Conservation (phyloP, 371 early-diverging fungal species). For the Mucor irregularis region DNA sequence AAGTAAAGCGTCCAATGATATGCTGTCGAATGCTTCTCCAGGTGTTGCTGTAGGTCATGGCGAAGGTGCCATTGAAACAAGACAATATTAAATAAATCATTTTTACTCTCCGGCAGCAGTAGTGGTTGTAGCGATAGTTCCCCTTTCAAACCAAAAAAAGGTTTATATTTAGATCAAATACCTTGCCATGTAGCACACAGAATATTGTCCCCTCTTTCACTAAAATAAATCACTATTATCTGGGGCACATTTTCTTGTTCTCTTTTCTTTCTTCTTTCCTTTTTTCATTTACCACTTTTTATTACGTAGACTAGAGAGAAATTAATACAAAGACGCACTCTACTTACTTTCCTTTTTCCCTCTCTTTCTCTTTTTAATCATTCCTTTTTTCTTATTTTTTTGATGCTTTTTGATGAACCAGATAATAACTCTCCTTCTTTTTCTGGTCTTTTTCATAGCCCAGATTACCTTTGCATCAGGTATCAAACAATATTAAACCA, state of each 20-base stretch:
- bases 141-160: too few species aligned
- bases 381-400: too few species aligned
- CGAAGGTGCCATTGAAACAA: conserved; percentile 1
- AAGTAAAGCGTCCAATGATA: conserved; percentile 28
- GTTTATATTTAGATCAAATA: too few species aligned
- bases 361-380: neutral
- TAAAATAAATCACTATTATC: too few species aligned
- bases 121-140: too few species aligned
- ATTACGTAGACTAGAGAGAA: too few species aligned
- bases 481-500: neutral
- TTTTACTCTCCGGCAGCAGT: neutral
- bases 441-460: conserved; percentile 28
- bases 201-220: too few species aligned
- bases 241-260: too few species aligned
- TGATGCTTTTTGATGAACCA: conserved; percentile 43
- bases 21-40: neutral
- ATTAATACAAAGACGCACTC: neutral
- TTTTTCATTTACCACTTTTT: too few species aligned
- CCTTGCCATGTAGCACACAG: too few species aligned
- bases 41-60: conserved; percentile 8
- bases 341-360: neutral
- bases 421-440: conserved; percentile 37
- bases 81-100: conserved; percentile 8
- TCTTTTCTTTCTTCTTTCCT: too few species aligned
- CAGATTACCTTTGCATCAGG: conserved; percentile 23